Evolutionary conservation across 805 yeast genomes (phyloP).

Genomic region (Candida germanica): DNA sequence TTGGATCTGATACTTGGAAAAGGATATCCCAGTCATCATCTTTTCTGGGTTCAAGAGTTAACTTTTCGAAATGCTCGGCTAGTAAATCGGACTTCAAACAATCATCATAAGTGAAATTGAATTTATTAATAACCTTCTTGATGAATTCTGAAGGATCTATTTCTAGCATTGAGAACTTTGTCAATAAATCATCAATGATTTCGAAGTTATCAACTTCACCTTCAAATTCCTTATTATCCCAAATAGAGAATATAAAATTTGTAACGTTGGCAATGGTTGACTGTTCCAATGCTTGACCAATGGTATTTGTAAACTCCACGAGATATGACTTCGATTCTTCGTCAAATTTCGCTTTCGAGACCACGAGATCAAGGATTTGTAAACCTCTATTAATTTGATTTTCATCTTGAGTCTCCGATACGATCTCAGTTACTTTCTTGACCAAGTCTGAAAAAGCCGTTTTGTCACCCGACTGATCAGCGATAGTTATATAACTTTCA

Average conservation of each 20-base stretch:
- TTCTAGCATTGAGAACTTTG: slow-evolving; percentile 7
- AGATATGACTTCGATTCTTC: background rate
- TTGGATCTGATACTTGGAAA: slow-evolving; percentile 15
- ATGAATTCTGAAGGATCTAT: slow-evolving; percentile 8
- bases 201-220: slow-evolving; percentile 3
- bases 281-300: slow-evolving; percentile 8
- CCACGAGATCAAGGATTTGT: slow-evolving; percentile 1
- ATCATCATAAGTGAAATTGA: slow-evolving; percentile 6
- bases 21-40: slow-evolving; percentile 20
- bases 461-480: background rate
- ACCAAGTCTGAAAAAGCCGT: background rate
- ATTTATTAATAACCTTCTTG: slow-evolving; percentile 3
- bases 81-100: slow-evolving; percentile 15
- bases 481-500: background rate
- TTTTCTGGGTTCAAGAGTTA: slow-evolving; percentile 17
- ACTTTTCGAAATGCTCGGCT: slow-evolving; percentile 24
- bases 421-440: slow-evolving; percentile 5
- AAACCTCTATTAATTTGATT: slow-evolving; percentile 6
- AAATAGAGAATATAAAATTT: slow-evolving; percentile 4
- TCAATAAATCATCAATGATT: slow-evolving; percentile 10
- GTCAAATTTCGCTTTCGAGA: background rate
- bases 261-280: background rate
- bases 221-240: slow-evolving; percentile 4
- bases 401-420: slow-evolving; percentile 8
- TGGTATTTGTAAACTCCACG: slow-evolving; percentile 5